Base-by-base conservation (phyloP, 2,329 filamentous ascomycete species). In the Paecilomyces sp. region DNA sequence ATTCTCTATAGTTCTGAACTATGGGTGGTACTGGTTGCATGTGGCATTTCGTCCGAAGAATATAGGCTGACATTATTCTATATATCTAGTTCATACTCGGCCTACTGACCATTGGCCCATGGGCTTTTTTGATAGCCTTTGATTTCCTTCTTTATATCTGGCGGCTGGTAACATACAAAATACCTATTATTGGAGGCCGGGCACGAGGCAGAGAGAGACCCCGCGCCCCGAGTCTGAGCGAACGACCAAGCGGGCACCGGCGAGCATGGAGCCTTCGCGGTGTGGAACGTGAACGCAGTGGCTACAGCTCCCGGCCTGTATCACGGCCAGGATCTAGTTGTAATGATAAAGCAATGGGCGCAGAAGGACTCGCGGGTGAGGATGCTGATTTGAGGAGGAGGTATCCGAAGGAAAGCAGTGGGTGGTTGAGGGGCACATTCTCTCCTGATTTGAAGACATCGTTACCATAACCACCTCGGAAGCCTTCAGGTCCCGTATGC, bases 71-170 rank as follows among this genome's bases (percentile, higher is more conserved):
- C 58, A 56, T 59, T 15, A 12, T 24, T 15, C 50, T 34, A 9
- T n/a, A 25, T n/a, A 30, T 47, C 59, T 67, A 89, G 86, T 72
- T 89, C 33, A 66, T 88, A 60, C 80, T 88, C 60, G 85, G 83
- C 25, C 65, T 84, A 52, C 65, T 88, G 52, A 83, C 81, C 54
- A 84, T 89, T 63, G 81, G 82, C 1, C 87, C 87, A 11, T 89
- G 86, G 85, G 72, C 81, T 4, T 74, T 82, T 25, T 72, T 89
- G 36, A 76, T 90, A 62, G 58, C 85, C 63, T 88, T 88, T 75
- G 87, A 90, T 69, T 71, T 87, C 58, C 63, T 83, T 25, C 79
- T 88, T 51, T 90, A 88, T 72, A 63, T 85, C 60, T 83, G 81
- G 70, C 85, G 87, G 61, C 77, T 81, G 13, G 68, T 80, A 12